Conservation (phyloP, 2,329 filamentous ascomycete species). For the Botryotinia narcissicola region DNA sequence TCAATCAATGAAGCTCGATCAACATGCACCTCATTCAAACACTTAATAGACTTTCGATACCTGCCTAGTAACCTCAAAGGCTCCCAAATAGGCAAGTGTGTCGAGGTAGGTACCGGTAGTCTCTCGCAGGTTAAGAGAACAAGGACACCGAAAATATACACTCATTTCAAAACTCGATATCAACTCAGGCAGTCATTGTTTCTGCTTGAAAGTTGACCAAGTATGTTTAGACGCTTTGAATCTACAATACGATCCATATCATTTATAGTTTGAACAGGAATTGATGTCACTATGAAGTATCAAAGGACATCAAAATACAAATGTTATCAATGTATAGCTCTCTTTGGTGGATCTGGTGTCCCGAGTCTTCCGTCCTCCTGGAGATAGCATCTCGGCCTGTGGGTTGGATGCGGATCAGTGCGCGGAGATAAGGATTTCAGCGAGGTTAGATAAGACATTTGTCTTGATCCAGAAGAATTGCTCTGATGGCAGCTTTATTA, state of each 20-base stretch:
- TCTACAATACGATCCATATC: too few relatives aligned
- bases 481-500: background rate
- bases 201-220: background rate
- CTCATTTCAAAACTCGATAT: background rate
- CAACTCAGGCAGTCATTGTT: background rate
- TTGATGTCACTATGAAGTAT: background rate
- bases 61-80: background rate
- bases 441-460: background rate
- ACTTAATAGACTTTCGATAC: background rate
- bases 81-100: background rate
- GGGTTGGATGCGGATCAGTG: too few relatives aligned
- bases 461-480: background rate
- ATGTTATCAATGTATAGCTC: background rate
- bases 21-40: background rate
- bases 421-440: background rate
- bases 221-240: background rate
- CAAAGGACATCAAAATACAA: background rate
- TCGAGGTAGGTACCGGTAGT: background rate
- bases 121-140: background rate
- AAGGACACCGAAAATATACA: background rate
- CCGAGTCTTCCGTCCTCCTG: background rate
- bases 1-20: background rate
- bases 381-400: background rate
- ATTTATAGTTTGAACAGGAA: background rate
- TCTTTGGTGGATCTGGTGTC: background rate